Percentiles rank a stretch among this genome's conserved stretches.
These are phyloP conservation scores for Penicillium aurantiogriseum DNA, from an alignment of 2,329 filamentous ascomycete genomes.

Conservation along the genomic window DNA sequence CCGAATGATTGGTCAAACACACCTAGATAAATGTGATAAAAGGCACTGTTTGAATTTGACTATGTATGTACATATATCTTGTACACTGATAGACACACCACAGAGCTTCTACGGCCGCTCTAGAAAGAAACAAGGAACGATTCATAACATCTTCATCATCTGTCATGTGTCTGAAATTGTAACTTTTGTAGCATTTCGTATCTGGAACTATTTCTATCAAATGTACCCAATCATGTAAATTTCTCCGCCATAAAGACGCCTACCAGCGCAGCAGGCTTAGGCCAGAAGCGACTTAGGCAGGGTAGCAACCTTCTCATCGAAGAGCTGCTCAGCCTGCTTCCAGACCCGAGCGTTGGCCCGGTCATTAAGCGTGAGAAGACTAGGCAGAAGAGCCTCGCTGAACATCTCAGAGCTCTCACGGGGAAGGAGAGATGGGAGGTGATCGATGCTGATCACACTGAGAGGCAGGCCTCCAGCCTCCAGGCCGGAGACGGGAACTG, in stretches of 20 bases:
- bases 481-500: conserved; percentile 63
- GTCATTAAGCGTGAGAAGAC: conserved; percentile 73
- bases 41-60: not conserved
- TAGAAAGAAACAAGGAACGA: not conserved
- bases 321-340: conserved; percentile 79
- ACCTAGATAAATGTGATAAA: not conserved
- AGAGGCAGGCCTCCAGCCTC: conserved; percentile 59
- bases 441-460: conserved; percentile 83
- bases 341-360: conserved; percentile 71
- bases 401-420: conserved; percentile 86
- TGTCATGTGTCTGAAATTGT: not conserved
- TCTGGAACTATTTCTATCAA: conserved; percentile 17
- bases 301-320: conserved; percentile 74
- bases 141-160: not conserved
- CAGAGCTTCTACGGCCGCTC: not conserved
- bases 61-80: too few species aligned
- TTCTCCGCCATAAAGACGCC: not conserved
- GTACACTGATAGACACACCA: not conserved
- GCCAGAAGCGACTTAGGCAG: conserved; percentile 51
- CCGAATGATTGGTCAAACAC: not conserved
- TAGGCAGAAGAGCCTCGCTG: conserved; percentile 73
- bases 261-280: conserved; percentile 5
- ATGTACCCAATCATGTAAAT: conserved; percentile 15
- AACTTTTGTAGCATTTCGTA: conserved; percentile 18
- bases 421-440: conserved; percentile 78